A percentile compares a stretch with the other conserved stretches of the same genome.
These are phyloP conservation scores for Ogataea philodendri DNA, from an alignment of 805 yeast genomes.

Conservation along the genomic window DNA sequence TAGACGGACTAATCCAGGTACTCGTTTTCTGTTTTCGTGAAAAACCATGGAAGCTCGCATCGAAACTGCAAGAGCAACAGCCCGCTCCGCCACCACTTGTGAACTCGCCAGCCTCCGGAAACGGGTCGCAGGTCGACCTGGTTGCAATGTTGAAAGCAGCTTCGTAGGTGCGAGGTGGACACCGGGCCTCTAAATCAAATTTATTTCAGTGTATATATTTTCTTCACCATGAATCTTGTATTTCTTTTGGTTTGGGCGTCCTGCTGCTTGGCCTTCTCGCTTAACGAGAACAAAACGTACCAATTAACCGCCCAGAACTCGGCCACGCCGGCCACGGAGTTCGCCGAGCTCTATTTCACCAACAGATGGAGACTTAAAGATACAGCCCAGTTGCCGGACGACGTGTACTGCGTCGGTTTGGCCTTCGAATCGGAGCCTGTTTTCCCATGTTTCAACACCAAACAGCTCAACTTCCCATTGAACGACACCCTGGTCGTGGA, in stretches of 20 bases:
- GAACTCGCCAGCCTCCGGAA: too few species aligned
- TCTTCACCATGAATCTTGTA: too few species aligned
- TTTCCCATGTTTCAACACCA: conserved; percentile 26
- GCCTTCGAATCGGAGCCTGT: conserved; percentile 3
- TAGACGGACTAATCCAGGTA: conserved; percentile 22
- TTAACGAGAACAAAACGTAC: background rate
- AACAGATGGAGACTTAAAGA: conserved; percentile 1
- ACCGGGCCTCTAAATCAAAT: too few species aligned
- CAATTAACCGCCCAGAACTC: background rate
- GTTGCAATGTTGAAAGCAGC: too few species aligned
- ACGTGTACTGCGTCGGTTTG: conserved; percentile 22
- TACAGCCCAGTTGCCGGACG: background rate
- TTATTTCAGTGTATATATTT: too few species aligned
- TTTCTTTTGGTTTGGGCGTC: too few species aligned
- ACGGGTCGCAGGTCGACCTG: too few species aligned
- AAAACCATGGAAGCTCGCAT: conserved; percentile 28
- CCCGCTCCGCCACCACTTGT: too few species aligned
- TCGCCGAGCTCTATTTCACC: conserved; percentile 2
- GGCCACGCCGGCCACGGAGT: background rate
- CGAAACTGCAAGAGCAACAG: too few species aligned
- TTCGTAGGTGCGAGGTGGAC: too few species aligned
- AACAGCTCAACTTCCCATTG: conserved; percentile 19
- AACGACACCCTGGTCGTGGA: conserved; percentile 19
- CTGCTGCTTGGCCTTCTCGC: too few species aligned
- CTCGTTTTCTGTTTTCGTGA: conserved; percentile 21